Percentiles rank a stretch among this genome's conserved stretches.
These are phyloP conservation scores for Emmonsiellopsis sp. DNA, from an alignment of 2,329 filamentous ascomycete species.

Conservation along the genomic window DNA sequence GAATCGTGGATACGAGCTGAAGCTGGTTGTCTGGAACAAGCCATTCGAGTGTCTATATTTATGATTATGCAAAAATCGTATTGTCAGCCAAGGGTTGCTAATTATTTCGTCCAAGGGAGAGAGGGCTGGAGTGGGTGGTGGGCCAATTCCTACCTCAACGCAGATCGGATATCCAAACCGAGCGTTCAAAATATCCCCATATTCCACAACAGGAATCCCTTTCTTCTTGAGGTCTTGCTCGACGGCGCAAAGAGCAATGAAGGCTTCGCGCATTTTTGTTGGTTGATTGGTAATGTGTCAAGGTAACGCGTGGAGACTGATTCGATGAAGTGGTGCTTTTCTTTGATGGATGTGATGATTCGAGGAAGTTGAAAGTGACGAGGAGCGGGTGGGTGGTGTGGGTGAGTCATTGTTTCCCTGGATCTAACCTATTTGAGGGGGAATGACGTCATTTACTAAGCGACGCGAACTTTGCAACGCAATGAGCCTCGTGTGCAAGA, in stretches of 20 bases:
- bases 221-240: not conserved
- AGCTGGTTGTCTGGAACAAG: constrained; percentile 2
- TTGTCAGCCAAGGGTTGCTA: not conserved
- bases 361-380: no score
- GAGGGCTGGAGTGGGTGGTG: not conserved
- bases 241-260: not conserved
- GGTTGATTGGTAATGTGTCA: no score
- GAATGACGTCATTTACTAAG: no score
- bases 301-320: no score
- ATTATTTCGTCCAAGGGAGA: not conserved
- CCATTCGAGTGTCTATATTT: constrained; percentile 2
- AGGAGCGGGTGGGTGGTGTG: no score
- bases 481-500: no score
- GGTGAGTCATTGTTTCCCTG: not conserved
- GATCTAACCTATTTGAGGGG: no score
- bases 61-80: not conserved
- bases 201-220: constrained; percentile 5
- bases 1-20: not conserved
- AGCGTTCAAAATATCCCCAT: constrained; percentile 4
- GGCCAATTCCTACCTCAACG: not conserved
- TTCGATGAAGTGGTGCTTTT: not conserved
- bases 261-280: no score
- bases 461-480: no score
- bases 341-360: no score
- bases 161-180: constrained; percentile 5